Evolutionary conservation across 2,329 filamentous ascomycete species (phyloP).

Genomic region (Drechmeria coniospora): DNA sequence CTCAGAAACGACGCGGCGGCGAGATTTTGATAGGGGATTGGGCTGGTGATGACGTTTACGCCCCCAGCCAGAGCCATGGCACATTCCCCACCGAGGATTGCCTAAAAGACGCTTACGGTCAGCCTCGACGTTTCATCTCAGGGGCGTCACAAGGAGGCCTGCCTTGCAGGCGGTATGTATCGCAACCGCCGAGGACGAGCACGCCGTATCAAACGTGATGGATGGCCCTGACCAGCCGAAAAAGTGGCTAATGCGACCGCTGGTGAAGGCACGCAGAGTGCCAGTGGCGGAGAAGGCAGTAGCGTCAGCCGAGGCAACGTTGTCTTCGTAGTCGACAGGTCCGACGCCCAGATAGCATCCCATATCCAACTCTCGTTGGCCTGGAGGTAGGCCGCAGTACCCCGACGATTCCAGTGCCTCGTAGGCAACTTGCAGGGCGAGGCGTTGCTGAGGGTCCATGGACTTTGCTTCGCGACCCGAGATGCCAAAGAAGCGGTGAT

Average conservation of each 20-base stretch:
- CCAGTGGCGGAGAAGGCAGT: conserved; percentile 19
- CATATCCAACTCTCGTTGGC: no score
- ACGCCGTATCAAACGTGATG: conserved; percentile 20
- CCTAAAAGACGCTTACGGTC: neutral
- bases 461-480: conserved; percentile 11
- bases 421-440: conserved; percentile 18
- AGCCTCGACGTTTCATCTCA: neutral
- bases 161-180: conserved; percentile 16
- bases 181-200: conserved; percentile 19
- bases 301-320: conserved; percentile 9
- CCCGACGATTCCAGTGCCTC: conserved; percentile 14
- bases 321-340: conserved; percentile 11
- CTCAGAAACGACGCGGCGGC: conserved; percentile 11
- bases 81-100: conserved; percentile 14
- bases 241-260: conserved; percentile 17
- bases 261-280: conserved; percentile 14
- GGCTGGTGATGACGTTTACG: conserved; percentile 19
- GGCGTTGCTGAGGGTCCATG: conserved; percentile 19
- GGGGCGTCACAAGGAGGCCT: neutral
- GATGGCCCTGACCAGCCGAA: conserved; percentile 21
- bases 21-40: conserved; percentile 9
- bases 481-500: conserved; percentile 15
- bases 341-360: conserved; percentile 13
- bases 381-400: neutral
- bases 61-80: conserved; percentile 20